Evolutionary conservation across 2,329 filamentous ascomycete species (phyloP).

Genomic region (Aspergillus ochraceoroseus): DNA sequence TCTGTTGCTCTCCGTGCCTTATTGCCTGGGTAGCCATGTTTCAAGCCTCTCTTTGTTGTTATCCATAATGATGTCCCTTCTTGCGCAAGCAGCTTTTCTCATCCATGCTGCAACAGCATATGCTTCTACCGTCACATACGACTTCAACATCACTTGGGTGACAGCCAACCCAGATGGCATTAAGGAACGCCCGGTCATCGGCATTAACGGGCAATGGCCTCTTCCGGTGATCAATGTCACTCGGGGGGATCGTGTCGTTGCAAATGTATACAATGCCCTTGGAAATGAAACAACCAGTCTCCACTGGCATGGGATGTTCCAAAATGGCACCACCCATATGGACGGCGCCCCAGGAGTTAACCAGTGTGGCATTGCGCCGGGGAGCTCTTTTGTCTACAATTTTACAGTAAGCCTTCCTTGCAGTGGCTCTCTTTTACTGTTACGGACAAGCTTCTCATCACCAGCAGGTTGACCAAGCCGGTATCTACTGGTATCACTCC

Average conservation of each 20-base stretch:
- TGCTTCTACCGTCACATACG: slow-evolving; percentile 38
- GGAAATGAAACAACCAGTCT: slow-evolving; percentile 60
- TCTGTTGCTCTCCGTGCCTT: neutral
- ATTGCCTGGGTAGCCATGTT: neutral
- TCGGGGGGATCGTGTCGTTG: slow-evolving; percentile 66
- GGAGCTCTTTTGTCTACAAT: slow-evolving; percentile 59
- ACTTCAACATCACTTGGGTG: slow-evolving; percentile 54
- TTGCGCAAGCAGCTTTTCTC: neutral
- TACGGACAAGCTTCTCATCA: no score
- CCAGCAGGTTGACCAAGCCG: slow-evolving; percentile 39
- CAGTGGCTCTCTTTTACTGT: no score
- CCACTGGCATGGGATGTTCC: slow-evolving; percentile 76
- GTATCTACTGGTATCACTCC: slow-evolving; percentile 63
- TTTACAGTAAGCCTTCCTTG: slow-evolving; percentile 49
- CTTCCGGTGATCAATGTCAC: slow-evolving; percentile 68
- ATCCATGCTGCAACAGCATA: neutral
- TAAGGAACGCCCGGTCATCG: slow-evolving; percentile 52
- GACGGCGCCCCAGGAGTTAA: slow-evolving; percentile 65
- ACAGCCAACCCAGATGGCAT: slow-evolving; percentile 52
- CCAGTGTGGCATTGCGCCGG: slow-evolving; percentile 63
- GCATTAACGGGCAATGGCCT: slow-evolving; percentile 71
- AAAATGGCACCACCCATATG: slow-evolving; percentile 69
- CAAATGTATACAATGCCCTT: slow-evolving; percentile 64
- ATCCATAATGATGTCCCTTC: neutral
- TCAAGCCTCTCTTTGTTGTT: neutral